phyloP scores from a whole-genome alignment of 345 rosid species.

The Cochlearia excelsa region DNA sequence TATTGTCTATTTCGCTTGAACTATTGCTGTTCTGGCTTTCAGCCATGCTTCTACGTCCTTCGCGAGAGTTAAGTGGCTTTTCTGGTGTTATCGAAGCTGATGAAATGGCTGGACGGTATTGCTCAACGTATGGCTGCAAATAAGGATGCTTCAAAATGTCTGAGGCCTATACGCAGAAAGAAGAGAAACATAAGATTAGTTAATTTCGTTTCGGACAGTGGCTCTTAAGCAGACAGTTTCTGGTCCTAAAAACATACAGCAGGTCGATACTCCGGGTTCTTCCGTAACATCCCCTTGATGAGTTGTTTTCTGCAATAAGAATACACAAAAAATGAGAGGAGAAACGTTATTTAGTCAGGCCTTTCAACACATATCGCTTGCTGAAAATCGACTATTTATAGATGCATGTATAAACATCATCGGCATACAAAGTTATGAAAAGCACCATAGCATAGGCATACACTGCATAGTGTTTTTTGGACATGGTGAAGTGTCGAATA shows the following conservation, averaged over 20 bases:
- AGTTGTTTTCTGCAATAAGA: conserved; percentile 63
- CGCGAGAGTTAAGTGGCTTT: conserved; percentile 50
- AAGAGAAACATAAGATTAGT: conserved; percentile 26
- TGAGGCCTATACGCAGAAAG: conserved; percentile 58
- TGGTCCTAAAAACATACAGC: conserved; percentile 50
- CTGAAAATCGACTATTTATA: background rate
- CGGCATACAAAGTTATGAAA: background rate
- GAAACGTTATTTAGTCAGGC: background rate
- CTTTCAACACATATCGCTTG: conserved; percentile 3
- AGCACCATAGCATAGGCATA: conserved; percentile 9
- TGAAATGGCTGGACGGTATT: conserved; percentile 58
- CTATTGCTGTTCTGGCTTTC: conserved; percentile 91
- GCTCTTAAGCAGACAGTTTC: conserved; percentile 21
- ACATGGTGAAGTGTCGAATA: conserved; percentile 11
- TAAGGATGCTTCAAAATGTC: conserved; percentile 97
- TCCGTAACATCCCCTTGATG: conserved; percentile 94
- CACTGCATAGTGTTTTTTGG: background rate
- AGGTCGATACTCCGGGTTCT: conserved; percentile 97
- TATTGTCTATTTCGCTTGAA: conserved; percentile 70
- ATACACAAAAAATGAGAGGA: conserved; percentile 11
- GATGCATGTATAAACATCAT: background rate
- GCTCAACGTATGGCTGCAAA: conserved; percentile 86
- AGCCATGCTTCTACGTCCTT: conserved; percentile 62
- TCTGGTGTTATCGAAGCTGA: conserved; percentile 45
- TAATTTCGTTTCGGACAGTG: conserved; percentile 19